Evolutionary conservation across 2,329 filamentous ascomycete species (phyloP).

Genomic region (Cladosporium sp.): DNA sequence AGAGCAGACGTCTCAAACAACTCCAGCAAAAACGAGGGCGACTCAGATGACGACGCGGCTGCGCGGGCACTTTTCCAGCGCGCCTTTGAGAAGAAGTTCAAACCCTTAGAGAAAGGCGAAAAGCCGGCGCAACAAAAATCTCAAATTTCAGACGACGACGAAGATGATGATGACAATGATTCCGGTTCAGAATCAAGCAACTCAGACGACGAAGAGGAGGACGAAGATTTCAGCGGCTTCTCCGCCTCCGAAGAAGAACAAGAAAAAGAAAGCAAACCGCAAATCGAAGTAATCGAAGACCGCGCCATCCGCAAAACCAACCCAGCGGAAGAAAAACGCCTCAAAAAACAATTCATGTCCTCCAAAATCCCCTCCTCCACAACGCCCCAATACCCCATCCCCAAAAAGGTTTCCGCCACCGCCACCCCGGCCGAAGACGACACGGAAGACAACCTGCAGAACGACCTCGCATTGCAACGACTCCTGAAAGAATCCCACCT

Average conservation of each 20-base stretch:
- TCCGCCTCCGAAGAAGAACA: neutral
- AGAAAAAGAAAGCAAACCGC: neutral
- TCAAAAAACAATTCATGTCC: slow-evolving; percentile 12
- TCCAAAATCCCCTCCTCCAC: slow-evolving; percentile 3
- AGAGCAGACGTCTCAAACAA: slow-evolving; percentile 27
- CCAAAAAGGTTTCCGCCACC: slow-evolving; percentile 9
- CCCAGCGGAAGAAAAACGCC: slow-evolving; percentile 5
- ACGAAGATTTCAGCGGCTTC: neutral
- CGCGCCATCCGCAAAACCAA: neutral
- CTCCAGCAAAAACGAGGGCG: slow-evolving; percentile 13
- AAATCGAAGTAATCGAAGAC: slow-evolving; percentile 13
- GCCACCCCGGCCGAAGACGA: slow-evolving; percentile 35
- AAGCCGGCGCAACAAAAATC: slow-evolving; percentile 29
- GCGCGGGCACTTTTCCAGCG: slow-evolving; percentile 72
- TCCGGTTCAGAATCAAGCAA: slow-evolving; percentile 63
- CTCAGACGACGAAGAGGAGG: slow-evolving; percentile 43
- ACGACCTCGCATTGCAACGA: slow-evolving; percentile 87
- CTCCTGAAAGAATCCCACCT: slow-evolving; percentile 90
- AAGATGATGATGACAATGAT: slow-evolving; percentile 13
- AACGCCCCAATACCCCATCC: slow-evolving; percentile 9
- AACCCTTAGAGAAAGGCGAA: slow-evolving; percentile 49
- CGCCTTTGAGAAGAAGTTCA: slow-evolving; percentile 86
- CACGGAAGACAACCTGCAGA: slow-evolving; percentile 68
- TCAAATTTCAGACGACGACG: slow-evolving; percentile 17
- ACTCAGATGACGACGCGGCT: slow-evolving; percentile 36